Evolutionary conservation across 2,329 filamentous ascomycete genomes (phyloP).

Genomic region (Penicillium hesseltinei): DNA sequence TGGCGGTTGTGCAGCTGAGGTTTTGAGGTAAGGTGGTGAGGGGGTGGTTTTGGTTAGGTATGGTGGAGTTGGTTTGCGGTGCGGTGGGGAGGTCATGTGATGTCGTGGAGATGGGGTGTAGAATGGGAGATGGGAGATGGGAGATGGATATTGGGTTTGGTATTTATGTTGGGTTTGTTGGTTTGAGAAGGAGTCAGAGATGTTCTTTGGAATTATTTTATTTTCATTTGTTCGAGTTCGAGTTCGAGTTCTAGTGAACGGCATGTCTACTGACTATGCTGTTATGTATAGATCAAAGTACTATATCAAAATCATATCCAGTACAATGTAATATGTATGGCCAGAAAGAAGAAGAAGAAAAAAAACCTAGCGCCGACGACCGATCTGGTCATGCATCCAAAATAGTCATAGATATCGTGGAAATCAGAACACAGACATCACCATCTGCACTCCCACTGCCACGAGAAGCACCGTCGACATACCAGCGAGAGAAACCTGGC

Average conservation of each 20-base stretch:
- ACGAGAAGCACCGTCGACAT: slow-evolving; percentile 24
- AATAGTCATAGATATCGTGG: slow-evolving; percentile 17
- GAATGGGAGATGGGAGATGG: background rate
- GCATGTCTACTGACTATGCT: background rate
- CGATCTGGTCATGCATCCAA: slow-evolving; percentile 7
- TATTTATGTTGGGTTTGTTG: background rate
- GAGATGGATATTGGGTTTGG: too few relatives aligned
- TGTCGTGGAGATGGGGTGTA: background rate
- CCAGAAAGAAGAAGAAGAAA: background rate
- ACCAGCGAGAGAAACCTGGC: slow-evolving; percentile 17
- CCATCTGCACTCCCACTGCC: slow-evolving; percentile 24
- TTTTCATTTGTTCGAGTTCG: background rate
- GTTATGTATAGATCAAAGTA: background rate
- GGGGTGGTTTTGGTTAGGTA: background rate
- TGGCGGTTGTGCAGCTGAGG: slow-evolving; percentile 11
- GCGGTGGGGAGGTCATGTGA: slow-evolving; percentile 11
- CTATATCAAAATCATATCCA: slow-evolving; percentile 1
- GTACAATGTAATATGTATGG: background rate
- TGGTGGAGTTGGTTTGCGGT: background rate
- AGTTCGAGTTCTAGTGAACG: background rate
- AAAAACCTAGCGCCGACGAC: slow-evolving; percentile 9
- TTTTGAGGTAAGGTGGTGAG: background rate
- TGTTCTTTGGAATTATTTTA: background rate
- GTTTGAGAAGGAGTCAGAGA: background rate
- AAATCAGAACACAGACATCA: slow-evolving; percentile 25